Conservation (phyloP, 306 rosid genomes). For the Hippophae rhamnoides region DNA sequence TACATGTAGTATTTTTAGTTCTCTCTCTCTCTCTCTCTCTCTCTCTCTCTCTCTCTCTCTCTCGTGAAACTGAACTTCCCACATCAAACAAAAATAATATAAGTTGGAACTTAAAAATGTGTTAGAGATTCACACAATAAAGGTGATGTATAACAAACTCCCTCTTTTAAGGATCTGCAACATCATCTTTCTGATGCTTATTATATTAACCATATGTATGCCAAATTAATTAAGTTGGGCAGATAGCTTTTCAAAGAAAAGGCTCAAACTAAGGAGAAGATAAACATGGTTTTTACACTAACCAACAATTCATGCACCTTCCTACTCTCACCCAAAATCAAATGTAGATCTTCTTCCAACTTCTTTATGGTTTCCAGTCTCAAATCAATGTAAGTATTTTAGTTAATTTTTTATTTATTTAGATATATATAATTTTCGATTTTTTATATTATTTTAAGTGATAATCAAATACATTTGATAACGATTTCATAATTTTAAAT, state of each 20-base stretch:
- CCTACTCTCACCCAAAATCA: background rate
- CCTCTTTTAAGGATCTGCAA: background rate
- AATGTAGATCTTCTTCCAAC: background rate
- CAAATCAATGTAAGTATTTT: too few species aligned
- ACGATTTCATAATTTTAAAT: too few species aligned
- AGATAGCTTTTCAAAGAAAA: background rate
- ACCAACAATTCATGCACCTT: background rate
- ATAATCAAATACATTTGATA: too few species aligned
- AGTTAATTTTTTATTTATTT: too few species aligned
- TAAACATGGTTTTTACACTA: background rate
- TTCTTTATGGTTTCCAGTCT: background rate
- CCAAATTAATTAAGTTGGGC: too few species aligned
- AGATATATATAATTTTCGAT: too few species aligned
- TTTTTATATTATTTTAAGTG: too few species aligned
- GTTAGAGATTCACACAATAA: background rate
- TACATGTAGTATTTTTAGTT: too few species aligned
- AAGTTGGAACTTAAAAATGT: background rate
- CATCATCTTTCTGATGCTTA: background rate
- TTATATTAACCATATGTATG: too few species aligned
- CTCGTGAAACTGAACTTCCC: too few species aligned
- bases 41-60: too few species aligned
- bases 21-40: too few species aligned
- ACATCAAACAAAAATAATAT: background rate
- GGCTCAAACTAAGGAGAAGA: background rate
- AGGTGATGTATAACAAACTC: background rate